Conservation (phyloP, 2,329 filamentous ascomycete species). For the Exophiala bonariae region DNA sequence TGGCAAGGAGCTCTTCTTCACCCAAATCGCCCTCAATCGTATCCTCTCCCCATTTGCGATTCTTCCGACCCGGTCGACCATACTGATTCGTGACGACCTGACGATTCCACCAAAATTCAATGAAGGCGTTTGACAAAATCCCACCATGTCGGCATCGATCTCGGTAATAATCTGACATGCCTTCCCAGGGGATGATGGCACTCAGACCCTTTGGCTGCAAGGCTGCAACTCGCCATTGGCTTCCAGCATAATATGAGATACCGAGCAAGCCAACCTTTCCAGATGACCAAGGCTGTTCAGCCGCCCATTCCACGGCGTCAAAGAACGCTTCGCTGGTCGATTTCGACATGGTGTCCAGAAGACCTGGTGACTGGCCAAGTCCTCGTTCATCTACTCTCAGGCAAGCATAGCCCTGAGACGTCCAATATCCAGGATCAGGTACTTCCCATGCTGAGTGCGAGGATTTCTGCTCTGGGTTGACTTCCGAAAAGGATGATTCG, state of each 20-base stretch:
- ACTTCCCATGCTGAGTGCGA: conserved; percentile 60
- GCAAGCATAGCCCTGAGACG: conserved; percentile 53
- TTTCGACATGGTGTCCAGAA: conserved; percentile 54
- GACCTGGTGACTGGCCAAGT: conserved; percentile 52
- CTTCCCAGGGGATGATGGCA: conserved; percentile 57
- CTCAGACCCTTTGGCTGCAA: conserved; percentile 52
- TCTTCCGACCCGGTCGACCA: conserved; percentile 52
- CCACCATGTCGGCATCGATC: conserved; percentile 63
- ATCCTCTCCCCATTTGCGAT: conserved; percentile 53
- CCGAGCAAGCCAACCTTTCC: conserved; percentile 54
- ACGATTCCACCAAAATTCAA: conserved; percentile 52
- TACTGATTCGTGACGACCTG: conserved; percentile 66
- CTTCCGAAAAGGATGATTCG: conserved; percentile 51
- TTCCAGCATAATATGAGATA: conserved; percentile 55
- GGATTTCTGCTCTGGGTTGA: conserved; percentile 56
- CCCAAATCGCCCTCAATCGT: conserved; percentile 40
- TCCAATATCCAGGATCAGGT: conserved; percentile 60
- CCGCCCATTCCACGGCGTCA: conserved; percentile 54
- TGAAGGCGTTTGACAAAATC: conserved; percentile 60
- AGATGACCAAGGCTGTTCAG: conserved; percentile 50
- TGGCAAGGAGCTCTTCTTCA: conserved; percentile 45
- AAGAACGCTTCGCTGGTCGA: conserved; percentile 54
- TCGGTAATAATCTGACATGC: conserved; percentile 57
- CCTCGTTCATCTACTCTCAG: conserved; percentile 57
- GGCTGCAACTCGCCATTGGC: conserved; percentile 57